phyloP scores from a whole-genome alignment of 2,329 filamentous ascomycete genomes.

The Reticulascus tulasneorum region DNA sequence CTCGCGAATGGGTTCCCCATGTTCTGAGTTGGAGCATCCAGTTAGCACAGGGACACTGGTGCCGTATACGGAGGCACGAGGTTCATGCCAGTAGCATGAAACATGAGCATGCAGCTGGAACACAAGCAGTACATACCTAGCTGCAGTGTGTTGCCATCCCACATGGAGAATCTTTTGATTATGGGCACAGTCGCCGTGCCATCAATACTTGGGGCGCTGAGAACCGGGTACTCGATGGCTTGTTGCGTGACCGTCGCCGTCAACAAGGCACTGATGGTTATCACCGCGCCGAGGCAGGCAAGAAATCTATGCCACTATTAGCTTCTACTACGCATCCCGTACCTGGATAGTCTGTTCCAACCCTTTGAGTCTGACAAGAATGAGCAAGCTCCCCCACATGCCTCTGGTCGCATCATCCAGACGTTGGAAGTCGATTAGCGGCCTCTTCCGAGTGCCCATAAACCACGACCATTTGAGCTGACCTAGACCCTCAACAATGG shows the following conservation, averaged over 20 bases:
- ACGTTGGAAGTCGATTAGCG: constrained; percentile 17
- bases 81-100: too few relatives aligned
- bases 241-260: constrained; percentile 8
- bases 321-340: too few relatives aligned
- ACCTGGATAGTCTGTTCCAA: constrained; percentile 2
- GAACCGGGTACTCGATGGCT: constrained; percentile 3
- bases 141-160: too few relatives aligned
- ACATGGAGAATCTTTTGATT: background rate
- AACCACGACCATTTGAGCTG: constrained; percentile 23
- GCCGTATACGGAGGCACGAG: too few relatives aligned
- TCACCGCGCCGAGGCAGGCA: too few relatives aligned
- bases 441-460: constrained; percentile 4
- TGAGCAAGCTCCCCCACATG: constrained; percentile 13
- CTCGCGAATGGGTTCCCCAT: too few relatives aligned
- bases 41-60: too few relatives aligned
- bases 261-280: constrained; percentile 2
- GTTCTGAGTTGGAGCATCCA: too few relatives aligned
- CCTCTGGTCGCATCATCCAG: constrained; percentile 19
- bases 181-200: background rate
- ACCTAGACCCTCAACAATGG: constrained; percentile 19
- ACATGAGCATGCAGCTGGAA: too few relatives aligned
- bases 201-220: background rate
- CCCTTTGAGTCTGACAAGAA: constrained; percentile 16
- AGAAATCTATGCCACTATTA: too few relatives aligned
- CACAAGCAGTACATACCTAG: too few relatives aligned